These are phyloP conservation scores for Eudorina sp. DNA, from an alignment of 139 green algal genomes.

Conservation along the genomic window DNA sequence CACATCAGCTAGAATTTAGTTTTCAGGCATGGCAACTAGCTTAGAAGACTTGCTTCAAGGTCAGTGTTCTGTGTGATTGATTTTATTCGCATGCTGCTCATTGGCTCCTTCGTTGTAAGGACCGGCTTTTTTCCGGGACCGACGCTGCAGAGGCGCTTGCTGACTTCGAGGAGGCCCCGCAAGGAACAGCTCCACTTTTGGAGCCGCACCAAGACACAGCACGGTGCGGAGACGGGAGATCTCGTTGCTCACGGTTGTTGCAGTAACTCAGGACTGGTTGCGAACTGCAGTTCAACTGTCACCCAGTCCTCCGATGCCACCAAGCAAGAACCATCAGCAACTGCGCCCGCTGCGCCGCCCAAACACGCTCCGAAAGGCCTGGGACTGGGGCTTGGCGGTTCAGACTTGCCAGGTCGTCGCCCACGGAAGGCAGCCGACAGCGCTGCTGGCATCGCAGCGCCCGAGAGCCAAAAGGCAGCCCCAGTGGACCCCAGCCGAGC, in stretches of 20 bases:
- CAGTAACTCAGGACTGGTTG: too few relatives aligned
- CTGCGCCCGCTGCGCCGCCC: not conserved
- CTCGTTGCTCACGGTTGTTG: too few relatives aligned
- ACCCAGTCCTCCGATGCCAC: too few relatives aligned
- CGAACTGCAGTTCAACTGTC: too few relatives aligned
- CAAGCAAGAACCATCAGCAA: too few relatives aligned
- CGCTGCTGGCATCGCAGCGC: not conserved
- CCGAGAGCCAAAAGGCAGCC: not conserved
- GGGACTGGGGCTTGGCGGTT: not conserved
- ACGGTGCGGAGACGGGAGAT: too few relatives aligned
- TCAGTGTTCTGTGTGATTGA: not conserved
- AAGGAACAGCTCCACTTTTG: too few relatives aligned
- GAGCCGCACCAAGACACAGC: too few relatives aligned
- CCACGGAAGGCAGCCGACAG: not conserved
- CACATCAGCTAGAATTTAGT: too few relatives aligned
- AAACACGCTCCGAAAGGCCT: slow-evolving; percentile 6
- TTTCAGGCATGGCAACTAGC: slow-evolving; percentile 10
- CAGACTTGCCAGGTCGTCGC: slow-evolving; percentile 8
- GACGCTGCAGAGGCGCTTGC: slow-evolving; percentile 28
- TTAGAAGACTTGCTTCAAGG: slow-evolving; percentile 30
- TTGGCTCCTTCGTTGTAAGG: too few relatives aligned
- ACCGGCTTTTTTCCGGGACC: not conserved
- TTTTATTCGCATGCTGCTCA: not conserved
- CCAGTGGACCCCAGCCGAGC: not conserved
- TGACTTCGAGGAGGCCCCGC: slow-evolving; percentile 12